Evolutionary conservation across 257 asterid species (phyloP), one percentile per base, ranked within the genome.

Genomic region (Eucommia ulmoides): DNA sequence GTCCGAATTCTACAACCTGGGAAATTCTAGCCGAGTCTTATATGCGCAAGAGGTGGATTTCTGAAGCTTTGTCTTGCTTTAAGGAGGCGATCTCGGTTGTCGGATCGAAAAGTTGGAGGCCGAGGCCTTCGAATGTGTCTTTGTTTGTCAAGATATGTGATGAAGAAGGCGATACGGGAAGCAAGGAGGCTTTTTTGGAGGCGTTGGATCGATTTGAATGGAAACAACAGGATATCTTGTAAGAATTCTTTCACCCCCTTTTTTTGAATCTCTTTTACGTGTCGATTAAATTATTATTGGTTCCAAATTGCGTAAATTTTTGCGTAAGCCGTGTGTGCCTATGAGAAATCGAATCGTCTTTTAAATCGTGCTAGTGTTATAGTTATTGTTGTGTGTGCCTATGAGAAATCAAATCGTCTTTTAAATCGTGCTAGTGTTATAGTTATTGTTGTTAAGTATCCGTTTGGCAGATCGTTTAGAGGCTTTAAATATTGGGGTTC

Each of bases 11-110:
- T 0, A 63, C 54, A 70, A 83, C 99, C 21, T 86, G 93, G 93
- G 99, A 83, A 72, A 83, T 86, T 22, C 64, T 91, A 50, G 71
- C 94, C 3, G 97, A 86, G 67, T 59, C 70, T 58, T 93, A 78
- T 25, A 74, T 91, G 26, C 72, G 50, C 42, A 71, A 68, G 2
- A 49, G 58, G 71, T 79, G 79, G 61, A 48, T 75, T 23, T 49
- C 81, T 0, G 81, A 83, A 69, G 97, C 95, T 51, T 20, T 91
- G 49, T 77, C 93, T 61, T 86, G 92, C 73, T 65, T 91, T 42
- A 61, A 68, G 42, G 78, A 70, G 33, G 97, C 97, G 33, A 76
- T 71, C 25, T 61, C 70, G 24, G 59, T 65, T 52, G 82, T 56
- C 12, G 83, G 95, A 33, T 61, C 81, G 14, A 74, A 50, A 67